phyloP scores from a whole-genome alignment of 805 yeast genomes.

The Starmerella potacharoeniae region DNA sequence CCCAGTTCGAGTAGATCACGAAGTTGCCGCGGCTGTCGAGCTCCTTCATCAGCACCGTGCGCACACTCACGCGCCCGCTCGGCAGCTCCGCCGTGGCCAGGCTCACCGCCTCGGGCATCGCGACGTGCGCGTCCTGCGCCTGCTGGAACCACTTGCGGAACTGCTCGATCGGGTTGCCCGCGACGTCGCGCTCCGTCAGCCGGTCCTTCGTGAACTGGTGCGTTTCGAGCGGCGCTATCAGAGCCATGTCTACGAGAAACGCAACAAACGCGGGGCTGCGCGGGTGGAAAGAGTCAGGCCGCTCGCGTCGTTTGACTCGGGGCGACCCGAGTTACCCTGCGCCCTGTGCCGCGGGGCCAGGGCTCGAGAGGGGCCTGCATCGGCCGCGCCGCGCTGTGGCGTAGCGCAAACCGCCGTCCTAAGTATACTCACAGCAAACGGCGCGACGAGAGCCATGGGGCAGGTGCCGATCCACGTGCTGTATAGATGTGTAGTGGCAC shows the following conservation, averaged over 20 bases:
- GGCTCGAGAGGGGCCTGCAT: neutral
- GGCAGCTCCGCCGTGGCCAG: conserved; percentile 86
- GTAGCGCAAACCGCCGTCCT: no score
- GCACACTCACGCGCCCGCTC: conserved; percentile 75
- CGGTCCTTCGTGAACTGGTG: conserved; percentile 19
- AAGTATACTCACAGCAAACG: no score
- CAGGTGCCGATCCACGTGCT: no score
- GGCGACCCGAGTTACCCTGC: neutral
- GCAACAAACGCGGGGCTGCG: no score
- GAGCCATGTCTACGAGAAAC: conserved; percentile 11
- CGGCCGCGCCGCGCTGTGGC: neutral
- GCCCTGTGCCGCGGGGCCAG: neutral
- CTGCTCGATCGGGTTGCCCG: conserved; percentile 40
- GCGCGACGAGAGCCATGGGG: no score
- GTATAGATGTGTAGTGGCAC: no score
- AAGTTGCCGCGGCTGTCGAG: conserved; percentile 68
- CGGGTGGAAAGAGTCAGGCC: neutral
- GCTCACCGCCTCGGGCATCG: conserved; percentile 71
- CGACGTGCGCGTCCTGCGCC: conserved; percentile 46
- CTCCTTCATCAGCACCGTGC: conserved; percentile 81
- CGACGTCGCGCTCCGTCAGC: conserved; percentile 68
- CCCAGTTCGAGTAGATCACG: conserved; percentile 87
- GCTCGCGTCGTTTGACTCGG: neutral
- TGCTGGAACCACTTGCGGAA: conserved; percentile 78
- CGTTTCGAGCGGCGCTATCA: conserved; percentile 17